Conservation (phyloP, 306 rosid species). For the Quercus ilex region DNA sequence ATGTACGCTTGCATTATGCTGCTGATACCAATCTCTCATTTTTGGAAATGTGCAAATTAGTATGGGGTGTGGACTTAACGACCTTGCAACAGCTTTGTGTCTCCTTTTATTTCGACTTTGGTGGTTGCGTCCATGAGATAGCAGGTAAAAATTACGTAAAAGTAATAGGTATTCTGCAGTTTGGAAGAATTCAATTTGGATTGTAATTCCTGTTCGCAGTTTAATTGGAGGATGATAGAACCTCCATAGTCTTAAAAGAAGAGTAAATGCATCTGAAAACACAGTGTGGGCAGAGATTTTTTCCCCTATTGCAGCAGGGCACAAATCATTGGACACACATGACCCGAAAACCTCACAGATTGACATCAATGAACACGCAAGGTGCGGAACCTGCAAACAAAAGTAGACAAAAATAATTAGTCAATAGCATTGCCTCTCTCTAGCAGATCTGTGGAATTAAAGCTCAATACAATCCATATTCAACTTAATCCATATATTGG, state of each 20-base stretch:
- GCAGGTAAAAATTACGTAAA: conserved; percentile 73
- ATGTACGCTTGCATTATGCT: conserved; percentile 72
- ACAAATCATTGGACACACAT: conserved; percentile 69
- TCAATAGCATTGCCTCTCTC: neutral
- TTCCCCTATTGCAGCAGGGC: conserved; percentile 63
- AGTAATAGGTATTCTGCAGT: conserved; percentile 87
- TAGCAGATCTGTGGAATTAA: neutral
- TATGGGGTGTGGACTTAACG: conserved; percentile 67
- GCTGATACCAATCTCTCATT: conserved; percentile 82
- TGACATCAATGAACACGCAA: conserved; percentile 93
- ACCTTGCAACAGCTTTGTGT: conserved; percentile 69
- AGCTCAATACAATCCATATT: neutral
- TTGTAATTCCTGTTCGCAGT: conserved; percentile 76
- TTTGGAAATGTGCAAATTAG: conserved; percentile 94
- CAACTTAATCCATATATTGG: neutral
- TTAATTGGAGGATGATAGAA: conserved; percentile 89
- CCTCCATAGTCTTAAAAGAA: conserved; percentile 87
- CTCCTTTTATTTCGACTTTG: conserved; percentile 68
- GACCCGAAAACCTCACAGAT: conserved; percentile 98
- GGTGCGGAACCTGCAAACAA: conserved; percentile 81
- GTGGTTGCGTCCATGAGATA: conserved; percentile 48
- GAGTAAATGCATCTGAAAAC: conserved; percentile 92
- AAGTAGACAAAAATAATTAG: neutral
- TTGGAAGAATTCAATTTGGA: conserved; percentile 72
- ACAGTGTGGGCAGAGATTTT: conserved; percentile 79